Conservation (phyloP, 1,284 basidiomycete genomes). For the Trichosporon coremiiforme region DNA sequence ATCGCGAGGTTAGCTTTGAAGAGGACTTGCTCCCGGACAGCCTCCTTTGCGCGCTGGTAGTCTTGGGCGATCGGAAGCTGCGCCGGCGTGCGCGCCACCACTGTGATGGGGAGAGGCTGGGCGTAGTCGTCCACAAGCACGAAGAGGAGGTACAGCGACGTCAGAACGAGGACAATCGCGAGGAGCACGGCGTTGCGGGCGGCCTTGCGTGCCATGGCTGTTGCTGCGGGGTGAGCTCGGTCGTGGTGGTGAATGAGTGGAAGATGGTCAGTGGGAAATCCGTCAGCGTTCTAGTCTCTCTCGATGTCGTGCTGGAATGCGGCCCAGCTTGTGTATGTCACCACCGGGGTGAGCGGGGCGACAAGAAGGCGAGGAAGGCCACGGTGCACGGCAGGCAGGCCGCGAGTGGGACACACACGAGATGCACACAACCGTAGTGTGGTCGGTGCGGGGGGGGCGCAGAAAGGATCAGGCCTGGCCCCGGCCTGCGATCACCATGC, state of each 20-base stretch:
- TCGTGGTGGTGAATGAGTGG: not conserved
- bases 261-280: slow-evolving; percentile 4
- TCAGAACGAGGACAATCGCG: not conserved
- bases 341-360: not conserved
- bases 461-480: not conserved
- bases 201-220: slow-evolving; percentile 13
- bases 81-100: not conserved
- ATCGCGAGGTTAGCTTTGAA: slow-evolving; percentile 16
- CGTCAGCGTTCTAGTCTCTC: not conserved
- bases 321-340: not conserved
- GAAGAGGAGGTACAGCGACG: slow-evolving; percentile 5
- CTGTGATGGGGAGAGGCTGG: not conserved
- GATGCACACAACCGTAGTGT: not conserved
- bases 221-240: not conserved
- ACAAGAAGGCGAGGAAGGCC: not conserved
- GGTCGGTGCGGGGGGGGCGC: not conserved
- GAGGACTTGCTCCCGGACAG: not conserved
- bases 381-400: not conserved
- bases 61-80: slow-evolving; percentile 1
- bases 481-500: not conserved
- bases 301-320: not conserved
- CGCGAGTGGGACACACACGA: too few relatives aligned
- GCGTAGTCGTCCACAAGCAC: not conserved
- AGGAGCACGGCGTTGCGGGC: slow-evolving; percentile 8
- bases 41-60: slow-evolving; percentile 4